Evolutionary conservation across 1,284 basidiomycete species (phyloP).

Genomic region (Ustilago crameri): DNA sequence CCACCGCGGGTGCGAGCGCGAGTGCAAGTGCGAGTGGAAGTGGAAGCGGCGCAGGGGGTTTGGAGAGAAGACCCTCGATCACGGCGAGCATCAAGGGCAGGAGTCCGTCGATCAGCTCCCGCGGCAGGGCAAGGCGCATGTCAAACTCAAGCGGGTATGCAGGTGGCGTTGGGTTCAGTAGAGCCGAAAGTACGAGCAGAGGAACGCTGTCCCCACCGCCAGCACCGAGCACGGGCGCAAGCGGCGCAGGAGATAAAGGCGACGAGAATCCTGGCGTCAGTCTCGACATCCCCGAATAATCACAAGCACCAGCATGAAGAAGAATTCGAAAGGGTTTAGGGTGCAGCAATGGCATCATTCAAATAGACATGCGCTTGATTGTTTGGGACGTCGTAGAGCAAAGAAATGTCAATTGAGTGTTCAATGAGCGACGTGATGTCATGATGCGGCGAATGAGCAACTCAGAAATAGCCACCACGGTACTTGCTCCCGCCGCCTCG

Average conservation of each 20-base stretch:
- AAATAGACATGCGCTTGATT: too few relatives aligned
- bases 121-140: conserved; percentile 21
- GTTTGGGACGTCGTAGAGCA: too few relatives aligned
- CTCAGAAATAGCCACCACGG: conserved; percentile 42
- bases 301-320: not conserved
- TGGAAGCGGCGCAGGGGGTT: not conserved
- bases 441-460: too few relatives aligned
- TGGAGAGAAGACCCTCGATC: conserved; percentile 17
- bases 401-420: not conserved
- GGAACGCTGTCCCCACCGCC: not conserved
- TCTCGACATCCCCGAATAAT: too few relatives aligned
- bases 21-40: conserved; percentile 1
- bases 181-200: conserved; percentile 17
- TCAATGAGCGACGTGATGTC: not conserved
- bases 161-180: conserved; percentile 19
- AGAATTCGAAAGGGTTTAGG: not conserved
- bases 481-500: conserved; percentile 46
- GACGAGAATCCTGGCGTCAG: not conserved
- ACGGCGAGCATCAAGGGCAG: conserved; percentile 38
- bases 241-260: not conserved
- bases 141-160: conserved; percentile 7
- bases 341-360: too few relatives aligned
- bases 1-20: not conserved
- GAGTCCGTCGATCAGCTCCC: conserved; percentile 20
- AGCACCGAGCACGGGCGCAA: not conserved